Conservation (phyloP, 2,329 filamentous ascomycete species). For the Alternaria postmessia region DNA sequence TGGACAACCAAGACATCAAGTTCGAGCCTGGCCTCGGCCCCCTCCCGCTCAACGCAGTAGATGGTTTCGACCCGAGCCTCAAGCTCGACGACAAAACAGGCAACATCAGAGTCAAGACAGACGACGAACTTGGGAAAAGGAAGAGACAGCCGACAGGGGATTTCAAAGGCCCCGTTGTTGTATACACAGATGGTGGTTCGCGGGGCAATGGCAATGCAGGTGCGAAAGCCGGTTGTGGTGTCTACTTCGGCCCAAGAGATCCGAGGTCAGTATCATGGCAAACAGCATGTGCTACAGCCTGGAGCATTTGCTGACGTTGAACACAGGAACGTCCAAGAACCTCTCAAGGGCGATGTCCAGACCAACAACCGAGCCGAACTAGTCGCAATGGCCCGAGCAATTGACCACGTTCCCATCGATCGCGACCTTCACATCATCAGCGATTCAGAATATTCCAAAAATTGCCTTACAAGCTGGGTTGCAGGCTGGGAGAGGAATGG, state of each 20-base stretch:
- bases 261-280: conserved; percentile 55
- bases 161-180: conserved; percentile 60
- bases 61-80: conserved; percentile 68
- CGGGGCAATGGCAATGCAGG: conserved; percentile 64
- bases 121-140: conserved; percentile 56
- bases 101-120: conserved; percentile 63
- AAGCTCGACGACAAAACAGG: conserved; percentile 63
- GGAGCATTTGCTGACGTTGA: conserved; percentile 2
- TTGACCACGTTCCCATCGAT: conserved; percentile 75
- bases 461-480: conserved; percentile 88
- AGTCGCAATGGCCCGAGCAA: conserved; percentile 82
- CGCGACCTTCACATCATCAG: conserved; percentile 78
- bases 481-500: conserved; percentile 75
- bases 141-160: conserved; percentile 57
- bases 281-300: background rate
- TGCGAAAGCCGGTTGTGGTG: conserved; percentile 68
- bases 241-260: conserved; percentile 69
- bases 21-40: conserved; percentile 63
- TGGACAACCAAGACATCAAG: conserved; percentile 23
- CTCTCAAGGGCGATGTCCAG: conserved; percentile 75
- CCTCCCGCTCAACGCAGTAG: conserved; percentile 63
- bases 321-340: conserved; percentile 75
- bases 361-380: conserved; percentile 98
- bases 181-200: conserved; percentile 71
- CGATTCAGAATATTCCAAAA: conserved; percentile 92